Evolutionary conservation across 306 rosid genomes (phyloP).

Genomic region (Cicer pinnatifidum): DNA sequence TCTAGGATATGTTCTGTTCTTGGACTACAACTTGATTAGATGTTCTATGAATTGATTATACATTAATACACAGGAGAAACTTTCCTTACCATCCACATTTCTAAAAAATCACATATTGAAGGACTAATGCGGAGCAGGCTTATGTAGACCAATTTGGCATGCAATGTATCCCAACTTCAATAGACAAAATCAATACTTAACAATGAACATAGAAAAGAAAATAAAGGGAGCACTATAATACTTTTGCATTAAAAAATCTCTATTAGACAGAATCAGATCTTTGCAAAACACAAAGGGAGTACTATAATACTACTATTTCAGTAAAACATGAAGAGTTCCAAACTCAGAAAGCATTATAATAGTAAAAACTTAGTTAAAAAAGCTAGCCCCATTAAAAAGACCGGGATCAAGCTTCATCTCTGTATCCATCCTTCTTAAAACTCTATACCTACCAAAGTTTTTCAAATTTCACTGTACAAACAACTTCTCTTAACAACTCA

Average conservation of each 20-base stretch:
- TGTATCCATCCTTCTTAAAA: constrained; percentile 49
- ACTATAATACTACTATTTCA: constrained; percentile 16
- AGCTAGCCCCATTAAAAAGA: constrained; percentile 64
- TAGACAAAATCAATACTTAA: not conserved
- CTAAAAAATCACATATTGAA: too few species aligned
- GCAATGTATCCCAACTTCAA: not conserved
- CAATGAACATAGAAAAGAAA: not conserved
- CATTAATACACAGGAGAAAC: not conserved
- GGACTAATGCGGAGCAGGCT: not conserved
- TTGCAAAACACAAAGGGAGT: constrained; percentile 23
- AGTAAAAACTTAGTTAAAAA: constrained; percentile 30
- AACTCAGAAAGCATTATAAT: constrained; percentile 26
- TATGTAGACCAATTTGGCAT: not conserved
- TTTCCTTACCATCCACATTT: too few species aligned
- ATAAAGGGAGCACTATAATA: not conserved
- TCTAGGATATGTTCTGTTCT: not conserved
- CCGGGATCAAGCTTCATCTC: constrained; percentile 54
- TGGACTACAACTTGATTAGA: not conserved
- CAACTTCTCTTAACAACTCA: constrained; percentile 45
- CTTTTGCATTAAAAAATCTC: not conserved
- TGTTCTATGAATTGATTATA: not conserved
- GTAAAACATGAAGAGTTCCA: constrained; percentile 31
- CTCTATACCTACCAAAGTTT: constrained; percentile 54
- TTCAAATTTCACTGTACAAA: constrained; percentile 59
- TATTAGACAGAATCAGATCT: constrained; percentile 1